A percentile compares a stretch with the other conserved stretches of the same genome.
These are phyloP conservation scores for Suhomyces yuchorum DNA, from an alignment of 1,139 yeast genomes.

Conservation along the genomic window DNA sequence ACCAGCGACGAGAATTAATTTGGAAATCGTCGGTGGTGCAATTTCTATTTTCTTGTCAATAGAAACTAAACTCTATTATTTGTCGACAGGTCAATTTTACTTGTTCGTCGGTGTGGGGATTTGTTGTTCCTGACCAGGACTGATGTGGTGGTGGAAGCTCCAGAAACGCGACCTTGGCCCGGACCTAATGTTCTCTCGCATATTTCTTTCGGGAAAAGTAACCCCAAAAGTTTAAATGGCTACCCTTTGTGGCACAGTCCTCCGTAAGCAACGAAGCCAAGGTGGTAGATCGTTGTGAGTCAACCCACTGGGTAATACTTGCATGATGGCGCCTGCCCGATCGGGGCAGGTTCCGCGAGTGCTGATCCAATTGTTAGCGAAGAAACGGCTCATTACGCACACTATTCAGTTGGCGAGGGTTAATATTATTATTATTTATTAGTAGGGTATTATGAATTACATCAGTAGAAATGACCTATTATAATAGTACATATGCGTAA, in stretches of 20 bases:
- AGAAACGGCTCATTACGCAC: background rate
- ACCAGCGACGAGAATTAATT: background rate
- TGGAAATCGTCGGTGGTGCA: background rate
- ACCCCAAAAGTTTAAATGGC: background rate
- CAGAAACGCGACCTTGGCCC: background rate
- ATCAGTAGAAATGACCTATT: constrained; percentile 1
- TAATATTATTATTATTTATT: background rate
- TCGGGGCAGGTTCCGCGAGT: background rate
- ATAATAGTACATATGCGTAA: constrained; percentile 2
- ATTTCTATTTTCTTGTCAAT: background rate
- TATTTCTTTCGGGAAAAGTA: background rate
- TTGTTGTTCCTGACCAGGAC: background rate
- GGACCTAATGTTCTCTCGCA: background rate
- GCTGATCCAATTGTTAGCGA: background rate
- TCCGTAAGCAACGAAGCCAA: background rate
- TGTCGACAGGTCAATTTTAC: background rate
- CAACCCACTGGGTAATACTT: background rate
- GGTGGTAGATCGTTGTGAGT: background rate
- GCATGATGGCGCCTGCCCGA: background rate
- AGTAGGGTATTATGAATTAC: constrained; percentile 6
- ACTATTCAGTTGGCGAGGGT: background rate
- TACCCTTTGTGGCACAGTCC: background rate
- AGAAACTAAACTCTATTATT: background rate
- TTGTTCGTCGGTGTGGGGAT: background rate
- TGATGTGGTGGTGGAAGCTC: background rate